Conservation (phyloP, 768 basidiomycete genomes). For the Macrolepiota fuliginosa region DNA sequence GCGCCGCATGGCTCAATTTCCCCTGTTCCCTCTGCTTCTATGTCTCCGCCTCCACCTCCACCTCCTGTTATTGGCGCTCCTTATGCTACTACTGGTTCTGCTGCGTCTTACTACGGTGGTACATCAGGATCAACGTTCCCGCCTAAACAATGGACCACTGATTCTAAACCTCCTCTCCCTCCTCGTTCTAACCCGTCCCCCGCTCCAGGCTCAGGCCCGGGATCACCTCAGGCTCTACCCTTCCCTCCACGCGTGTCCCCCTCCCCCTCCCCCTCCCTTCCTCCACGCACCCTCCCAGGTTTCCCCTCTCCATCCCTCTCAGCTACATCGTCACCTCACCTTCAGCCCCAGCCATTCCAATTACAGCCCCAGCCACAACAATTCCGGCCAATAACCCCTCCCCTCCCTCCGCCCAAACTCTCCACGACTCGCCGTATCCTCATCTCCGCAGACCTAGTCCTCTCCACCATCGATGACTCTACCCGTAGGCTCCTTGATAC, state of each 20-base stretch:
- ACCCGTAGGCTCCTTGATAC: constrained; percentile 49
- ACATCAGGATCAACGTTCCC: not conserved
- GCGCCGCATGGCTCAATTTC: not conserved
- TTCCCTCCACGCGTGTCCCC: constrained; percentile 3
- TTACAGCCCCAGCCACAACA: constrained; percentile 1
- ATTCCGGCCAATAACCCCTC: constrained; percentile 24
- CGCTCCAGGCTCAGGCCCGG: not conserved
- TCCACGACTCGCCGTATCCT: constrained; percentile 47
- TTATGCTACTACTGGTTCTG: constrained; percentile 7
- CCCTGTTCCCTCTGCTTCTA: constrained; percentile 17
- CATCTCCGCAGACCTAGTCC: constrained; percentile 63
- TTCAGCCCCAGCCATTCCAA: constrained; percentile 20
- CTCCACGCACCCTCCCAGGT: not conserved
- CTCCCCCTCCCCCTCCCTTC: constrained; percentile 7
- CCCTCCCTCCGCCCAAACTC: constrained; percentile 36
- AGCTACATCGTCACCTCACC: constrained; percentile 6
- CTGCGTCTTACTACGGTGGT: constrained; percentile 13
- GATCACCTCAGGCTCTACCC: constrained; percentile 1
- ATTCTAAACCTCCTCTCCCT: constrained; percentile 10
- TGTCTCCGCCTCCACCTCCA: constrained; percentile 17
- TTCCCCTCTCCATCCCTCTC: constrained; percentile 7
- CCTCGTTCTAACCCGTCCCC: constrained; percentile 1
- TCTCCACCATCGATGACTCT: constrained; percentile 62
- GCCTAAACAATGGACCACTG: not conserved
- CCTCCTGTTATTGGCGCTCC: constrained; percentile 4